Base-by-base conservation (phyloP, 1,139 yeast genomes). In the Taiozyma sp. region DNA sequence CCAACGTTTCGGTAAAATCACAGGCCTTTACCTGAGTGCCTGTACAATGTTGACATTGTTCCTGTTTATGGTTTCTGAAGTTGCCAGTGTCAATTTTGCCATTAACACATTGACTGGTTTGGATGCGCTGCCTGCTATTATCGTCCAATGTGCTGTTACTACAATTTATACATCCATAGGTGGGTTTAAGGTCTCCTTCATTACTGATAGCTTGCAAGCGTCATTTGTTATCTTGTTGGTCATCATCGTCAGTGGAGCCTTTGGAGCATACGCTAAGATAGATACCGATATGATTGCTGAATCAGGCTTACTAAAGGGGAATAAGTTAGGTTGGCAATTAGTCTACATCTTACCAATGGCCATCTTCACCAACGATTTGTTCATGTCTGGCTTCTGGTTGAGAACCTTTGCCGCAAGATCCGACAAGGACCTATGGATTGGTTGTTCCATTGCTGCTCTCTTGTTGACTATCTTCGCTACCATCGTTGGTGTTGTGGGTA, bases 301-400 rank as follows among this genome's bases (percentile, higher is more conserved):
- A 16, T 83, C 92, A 29, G 87, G 87, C 50, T 73, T 77, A 55
- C 70, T 88, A 51, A 77, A 83, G 48, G 80, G 82, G 1, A 84
- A 83, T 62, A 78, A 79, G 59, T 73, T 91, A 46, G 96, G 97
- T 16, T 91, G 96, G 96, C 95, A 91, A 74, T 76, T 92, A 58
- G 70, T 91, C 43, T 92, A 90, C 67, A 91, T 92, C 57, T 73
- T 92, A 55, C 80, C 87, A 12, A 85, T 92, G 44, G 97, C 97
- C 30, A 86, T 92, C 64, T 79, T 90, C 48, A 88, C 97, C 43
- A 92, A 92, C 63, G 97, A 90, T 65, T 83, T 92, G 64, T 91
- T 92, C 68, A 74, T 92, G 78, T 81, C 96, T 38, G 96, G 96
- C 0, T 91, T 91, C 67, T 92, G 98, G 98, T 73, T 92, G 58